phyloP scores from a whole-genome alignment of 1,284 basidiomycete genomes.

The Ceratobasidium theobromae region DNA sequence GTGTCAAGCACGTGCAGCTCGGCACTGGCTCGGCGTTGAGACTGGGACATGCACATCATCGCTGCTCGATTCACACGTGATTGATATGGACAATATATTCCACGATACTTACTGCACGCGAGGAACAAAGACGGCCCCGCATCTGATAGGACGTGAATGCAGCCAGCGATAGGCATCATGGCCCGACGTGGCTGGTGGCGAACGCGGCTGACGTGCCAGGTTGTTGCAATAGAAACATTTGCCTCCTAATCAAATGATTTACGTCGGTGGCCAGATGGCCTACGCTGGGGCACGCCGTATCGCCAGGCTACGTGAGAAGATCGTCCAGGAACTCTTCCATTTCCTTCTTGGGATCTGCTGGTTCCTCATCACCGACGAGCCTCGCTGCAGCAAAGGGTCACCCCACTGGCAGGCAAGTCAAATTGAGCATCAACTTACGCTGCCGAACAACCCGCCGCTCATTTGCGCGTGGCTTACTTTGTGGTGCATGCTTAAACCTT shows the following conservation, averaged over 20 bases:
- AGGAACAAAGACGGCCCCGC: too few relatives aligned
- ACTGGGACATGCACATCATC: not conserved
- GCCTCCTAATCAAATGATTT: not conserved
- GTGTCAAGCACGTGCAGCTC: too few relatives aligned
- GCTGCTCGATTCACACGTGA: not conserved
- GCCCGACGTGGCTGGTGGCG: not conserved
- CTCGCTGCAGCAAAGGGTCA: not conserved
- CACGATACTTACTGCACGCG: too few relatives aligned
- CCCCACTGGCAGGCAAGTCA: not conserved
- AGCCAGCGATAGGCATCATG: too few relatives aligned
- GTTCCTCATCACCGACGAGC: slow-evolving; percentile 24
- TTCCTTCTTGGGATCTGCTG: slow-evolving; percentile 55
- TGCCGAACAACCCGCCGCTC: slow-evolving; percentile 21
- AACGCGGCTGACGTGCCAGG: not conserved
- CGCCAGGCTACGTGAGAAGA: slow-evolving; percentile 49
- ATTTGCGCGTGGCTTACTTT: slow-evolving; percentile 1
- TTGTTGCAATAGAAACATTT: not conserved
- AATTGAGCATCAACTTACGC: not conserved
- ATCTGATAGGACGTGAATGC: too few relatives aligned
- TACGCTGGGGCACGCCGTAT: too few relatives aligned
- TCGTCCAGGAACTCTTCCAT: slow-evolving; percentile 78
- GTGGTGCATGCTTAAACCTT: slow-evolving; percentile 59
- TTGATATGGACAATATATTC: not conserved
- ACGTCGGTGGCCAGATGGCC: not conserved
- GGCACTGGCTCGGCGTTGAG: too few relatives aligned